A percentile compares a stretch with the other conserved stretches of the same genome.
phyloP scores from a whole-genome alignment of 176 grass and related monocot genomes.

The Avena eriantha region DNA sequence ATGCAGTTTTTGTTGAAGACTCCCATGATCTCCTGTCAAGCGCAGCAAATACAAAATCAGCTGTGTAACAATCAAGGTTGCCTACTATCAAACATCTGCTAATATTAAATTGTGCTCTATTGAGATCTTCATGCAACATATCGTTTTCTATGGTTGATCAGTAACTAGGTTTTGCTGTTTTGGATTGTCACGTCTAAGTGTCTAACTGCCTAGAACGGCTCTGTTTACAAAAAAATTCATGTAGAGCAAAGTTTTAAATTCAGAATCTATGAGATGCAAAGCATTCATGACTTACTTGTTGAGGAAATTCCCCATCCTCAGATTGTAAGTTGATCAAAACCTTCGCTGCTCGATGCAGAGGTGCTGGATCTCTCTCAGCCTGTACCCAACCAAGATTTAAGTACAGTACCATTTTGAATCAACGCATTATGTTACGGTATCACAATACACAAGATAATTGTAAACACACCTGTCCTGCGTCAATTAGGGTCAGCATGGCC shows the following conservation, averaged over 20 bases:
- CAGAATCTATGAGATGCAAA: background rate
- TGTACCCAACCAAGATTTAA: conserved; percentile 35
- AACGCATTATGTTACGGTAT: conserved; percentile 4
- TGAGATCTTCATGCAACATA: background rate
- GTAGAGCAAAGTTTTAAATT: background rate
- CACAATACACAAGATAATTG: conserved; percentile 18
- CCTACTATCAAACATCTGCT: background rate
- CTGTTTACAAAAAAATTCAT: background rate
- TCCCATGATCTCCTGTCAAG: conserved; percentile 80
- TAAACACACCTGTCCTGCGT: conserved; percentile 75
- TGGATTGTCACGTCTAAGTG: background rate
- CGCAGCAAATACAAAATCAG: background rate
- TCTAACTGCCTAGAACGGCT: background rate
- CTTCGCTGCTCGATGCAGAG: conserved; percentile 78
- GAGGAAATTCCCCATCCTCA: conserved; percentile 88
- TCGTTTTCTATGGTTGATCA: background rate
- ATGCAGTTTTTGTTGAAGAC: conserved; percentile 87
- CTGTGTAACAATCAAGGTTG: background rate
- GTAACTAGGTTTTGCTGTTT: background rate
- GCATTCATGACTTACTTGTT: conserved; percentile 68
- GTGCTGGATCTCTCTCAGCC: conserved; percentile 77
- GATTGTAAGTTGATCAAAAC: conserved; percentile 79
- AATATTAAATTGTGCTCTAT: background rate
- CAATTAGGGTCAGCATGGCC: conserved; percentile 88
- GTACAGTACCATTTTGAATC: conserved; percentile 23